A percentile compares a stretch with the other conserved stretches of the same genome.
Evolutionary conservation across 345 rosid species (phyloP).

Genomic region (Ceriops zippeliana): DNA sequence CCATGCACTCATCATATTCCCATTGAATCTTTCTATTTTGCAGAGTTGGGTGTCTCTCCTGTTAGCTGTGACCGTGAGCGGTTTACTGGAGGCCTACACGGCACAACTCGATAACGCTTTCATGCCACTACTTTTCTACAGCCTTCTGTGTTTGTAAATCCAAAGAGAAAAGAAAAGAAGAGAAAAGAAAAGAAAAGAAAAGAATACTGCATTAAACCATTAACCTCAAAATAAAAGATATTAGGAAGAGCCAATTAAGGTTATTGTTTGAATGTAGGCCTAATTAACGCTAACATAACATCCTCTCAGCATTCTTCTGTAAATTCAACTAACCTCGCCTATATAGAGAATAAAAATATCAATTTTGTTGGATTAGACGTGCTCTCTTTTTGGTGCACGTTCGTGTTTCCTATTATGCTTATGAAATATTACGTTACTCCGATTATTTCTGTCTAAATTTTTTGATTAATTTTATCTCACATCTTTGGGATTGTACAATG

Average conservation of each 20-base stretch:
- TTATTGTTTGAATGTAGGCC: background rate
- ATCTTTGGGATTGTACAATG: too few relatives aligned
- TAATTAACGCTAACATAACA: background rate
- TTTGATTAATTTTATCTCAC: too few relatives aligned
- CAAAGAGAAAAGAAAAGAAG: background rate
- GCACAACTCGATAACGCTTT: slow-evolving; percentile 91
- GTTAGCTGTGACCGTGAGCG: slow-evolving; percentile 68
- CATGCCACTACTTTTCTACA: slow-evolving; percentile 89
- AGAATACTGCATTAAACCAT: too few relatives aligned
- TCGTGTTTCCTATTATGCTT: too few relatives aligned
- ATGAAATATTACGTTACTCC: too few relatives aligned
- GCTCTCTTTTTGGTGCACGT: too few relatives aligned
- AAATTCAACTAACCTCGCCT: background rate
- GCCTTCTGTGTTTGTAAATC: slow-evolving; percentile 76
- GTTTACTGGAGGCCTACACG: slow-evolving; percentile 92
- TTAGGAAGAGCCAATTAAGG: background rate
- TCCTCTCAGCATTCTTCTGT: background rate
- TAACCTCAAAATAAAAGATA: background rate
- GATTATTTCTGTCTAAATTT: too few relatives aligned
- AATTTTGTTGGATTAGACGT: background rate
- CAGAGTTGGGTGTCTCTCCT: slow-evolving; percentile 90
- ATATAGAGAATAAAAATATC: background rate
- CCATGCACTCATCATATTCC: background rate
- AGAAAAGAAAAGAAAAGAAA: too few relatives aligned
- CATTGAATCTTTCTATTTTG: slow-evolving; percentile 14